Base-by-base conservation (phyloP, 331 rosid species). In the Erythrophleum ivorense region DNA sequence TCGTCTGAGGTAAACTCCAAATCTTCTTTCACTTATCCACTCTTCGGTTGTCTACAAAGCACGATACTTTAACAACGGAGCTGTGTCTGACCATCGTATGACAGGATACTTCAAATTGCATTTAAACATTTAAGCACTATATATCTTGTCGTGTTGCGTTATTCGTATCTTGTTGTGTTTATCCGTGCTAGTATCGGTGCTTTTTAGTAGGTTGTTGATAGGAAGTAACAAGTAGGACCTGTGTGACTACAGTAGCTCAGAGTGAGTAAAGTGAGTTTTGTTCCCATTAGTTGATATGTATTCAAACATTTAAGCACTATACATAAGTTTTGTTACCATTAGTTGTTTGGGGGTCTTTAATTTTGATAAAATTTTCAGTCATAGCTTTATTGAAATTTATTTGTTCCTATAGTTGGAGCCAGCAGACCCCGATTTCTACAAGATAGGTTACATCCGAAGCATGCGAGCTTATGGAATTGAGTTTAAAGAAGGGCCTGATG, bases 391-490 rank as follows among this genome's bases (percentile, higher is more conserved):
- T 69, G n/a, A 60, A 82, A 59, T 76, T 72, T 75, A n/a, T 65
- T 86, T 24, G 46, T 83, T 77, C 74, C 73, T 71, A 14, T 76
- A 91, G 97, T 88, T 93, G 89, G 98, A 91, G 88, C 91, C 97
- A 18, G 98, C 89, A 36, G 99, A 95, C 85, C 97, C 98, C 9
- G 98, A 95, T 82, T 95, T 95, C 89, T 93, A 95, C 86, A 91
- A 80, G 94, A 95, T 93, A 70, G 99, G 98, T 15, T 95, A 71
- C 15, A 90, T 89, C 38, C 85, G 99, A 83, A 89, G 97, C 78
- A 84, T 95, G 99, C 80, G 99, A 83, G 98, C 97, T 79, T 95
- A 91, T 82, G 99, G 99, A 63, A 71, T 95, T 59, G 98, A 93
- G 53, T 95, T 93, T 86, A 95, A 87, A 86, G 97, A 95, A 91